Evolutionary conservation across 2,329 filamentous ascomycete species (phyloP).

Genomic region (Didymella exigua): DNA sequence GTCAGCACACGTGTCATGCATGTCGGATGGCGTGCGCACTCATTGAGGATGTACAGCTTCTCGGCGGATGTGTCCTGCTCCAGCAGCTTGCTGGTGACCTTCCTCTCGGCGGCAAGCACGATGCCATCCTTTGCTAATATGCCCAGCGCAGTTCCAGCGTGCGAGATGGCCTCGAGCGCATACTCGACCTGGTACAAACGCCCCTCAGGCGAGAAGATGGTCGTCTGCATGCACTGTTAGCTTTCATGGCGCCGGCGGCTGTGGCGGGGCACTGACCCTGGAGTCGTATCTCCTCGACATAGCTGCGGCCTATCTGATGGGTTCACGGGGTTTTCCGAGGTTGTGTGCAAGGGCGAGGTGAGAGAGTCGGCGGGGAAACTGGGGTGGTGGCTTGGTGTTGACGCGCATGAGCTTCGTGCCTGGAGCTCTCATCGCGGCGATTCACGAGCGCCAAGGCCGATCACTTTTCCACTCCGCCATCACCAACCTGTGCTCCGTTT

Average conservation of each 20-base stretch:
- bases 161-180: slow-evolving; percentile 97
- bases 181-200: slow-evolving; percentile 99
- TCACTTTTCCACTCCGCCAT: slow-evolving; percentile 29
- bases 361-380: slow-evolving; percentile 29
- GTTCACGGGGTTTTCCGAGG: slow-evolving; percentile 4
- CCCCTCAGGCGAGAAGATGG: slow-evolving; percentile 99
- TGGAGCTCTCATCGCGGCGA: slow-evolving; percentile 29
- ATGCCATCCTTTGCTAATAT: slow-evolving; percentile 98
- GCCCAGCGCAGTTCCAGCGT: slow-evolving; percentile 94
- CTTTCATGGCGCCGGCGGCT: slow-evolving; percentile 13
- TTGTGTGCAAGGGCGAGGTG: slow-evolving; percentile 11
- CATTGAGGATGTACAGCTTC: slow-evolving; percentile 99
- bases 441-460: slow-evolving; percentile 35
- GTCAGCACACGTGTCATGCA: slow-evolving; percentile 9
- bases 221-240: slow-evolving; percentile 68
- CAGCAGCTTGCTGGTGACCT: slow-evolving; percentile 98
- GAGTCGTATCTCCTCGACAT: slow-evolving; percentile 99
- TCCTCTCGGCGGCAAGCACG: slow-evolving; percentile 95
- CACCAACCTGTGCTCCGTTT: background rate
- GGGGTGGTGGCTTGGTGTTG: slow-evolving; percentile 34
- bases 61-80: slow-evolving; percentile 99
- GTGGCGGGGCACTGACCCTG: slow-evolving; percentile 66
- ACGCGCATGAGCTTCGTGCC: slow-evolving; percentile 12
- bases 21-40: slow-evolving; percentile 63
- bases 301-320: slow-evolving; percentile 38